Evolutionary conservation across 805 yeast genomes (phyloP).

Genomic region (Kodamaea nitidulidarum): DNA sequence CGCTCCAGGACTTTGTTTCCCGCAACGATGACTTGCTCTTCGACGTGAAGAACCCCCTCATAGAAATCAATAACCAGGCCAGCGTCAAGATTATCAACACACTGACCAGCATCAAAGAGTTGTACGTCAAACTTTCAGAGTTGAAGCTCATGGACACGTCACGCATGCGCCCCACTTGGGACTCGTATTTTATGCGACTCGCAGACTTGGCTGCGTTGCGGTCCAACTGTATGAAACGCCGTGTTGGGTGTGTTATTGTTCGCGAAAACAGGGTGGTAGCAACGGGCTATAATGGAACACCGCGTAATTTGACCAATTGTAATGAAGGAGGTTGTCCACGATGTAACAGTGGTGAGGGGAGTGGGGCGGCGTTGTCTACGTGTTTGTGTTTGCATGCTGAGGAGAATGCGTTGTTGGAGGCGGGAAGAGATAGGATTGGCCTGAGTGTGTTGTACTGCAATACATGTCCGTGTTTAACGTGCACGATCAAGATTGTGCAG

Average conservation of each 20-base stretch:
- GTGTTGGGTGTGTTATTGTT: constrained; percentile 95
- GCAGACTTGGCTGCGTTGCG: constrained; percentile 92
- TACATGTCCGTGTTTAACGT: constrained; percentile 95
- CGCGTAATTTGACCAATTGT: constrained; percentile 81
- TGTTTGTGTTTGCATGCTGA: constrained; percentile 96
- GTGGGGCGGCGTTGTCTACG: constrained; percentile 68
- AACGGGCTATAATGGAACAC: constrained; percentile 98
- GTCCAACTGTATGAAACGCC: constrained; percentile 93
- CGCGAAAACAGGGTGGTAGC: constrained; percentile 83
- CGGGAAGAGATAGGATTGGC: constrained; percentile 85
- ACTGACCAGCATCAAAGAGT: constrained; percentile 29
- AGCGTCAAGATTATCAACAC: constrained; percentile 39
- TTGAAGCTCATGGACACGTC: constrained; percentile 31
- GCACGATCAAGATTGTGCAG: constrained; percentile 93
- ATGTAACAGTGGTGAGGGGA: constrained; percentile 67
- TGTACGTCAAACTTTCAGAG: constrained; percentile 38
- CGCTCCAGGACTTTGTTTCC: constrained; percentile 32
- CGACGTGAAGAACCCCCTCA: constrained; percentile 46
- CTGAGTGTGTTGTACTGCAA: constrained; percentile 78
- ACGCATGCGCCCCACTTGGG: constrained; percentile 91
- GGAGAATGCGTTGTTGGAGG: constrained; percentile 90
- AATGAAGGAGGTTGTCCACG: constrained; percentile 94
- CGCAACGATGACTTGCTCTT: constrained; percentile 37
- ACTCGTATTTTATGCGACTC: constrained; percentile 87
- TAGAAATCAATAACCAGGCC: constrained; percentile 59